Base-by-base conservation (phyloP, 352 stramenopile genomes). In the Plasmopara viticola region DNA sequence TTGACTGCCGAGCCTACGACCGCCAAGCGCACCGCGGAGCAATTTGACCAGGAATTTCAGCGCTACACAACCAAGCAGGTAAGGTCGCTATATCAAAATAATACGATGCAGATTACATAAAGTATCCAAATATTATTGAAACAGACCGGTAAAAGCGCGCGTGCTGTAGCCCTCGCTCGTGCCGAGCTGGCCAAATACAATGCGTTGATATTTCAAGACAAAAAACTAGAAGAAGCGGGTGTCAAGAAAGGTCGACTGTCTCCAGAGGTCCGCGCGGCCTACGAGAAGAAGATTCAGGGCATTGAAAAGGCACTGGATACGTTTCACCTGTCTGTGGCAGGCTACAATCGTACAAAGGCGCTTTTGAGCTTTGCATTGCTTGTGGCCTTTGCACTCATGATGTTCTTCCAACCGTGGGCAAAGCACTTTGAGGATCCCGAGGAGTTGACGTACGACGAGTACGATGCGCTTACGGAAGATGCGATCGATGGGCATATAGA, bases 21-120 rank as follows among this genome's bases (percentile, higher is more conserved):
- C 20, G 60, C 55, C 48, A 73, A 77, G 59, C 55, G 54, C 37
- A 68, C 77, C 0, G 72, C 74, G 17, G 78, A 92, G 35, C 79
- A 92, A 62, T 94, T 90, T 56, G 84, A 94, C 60, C 68, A 80
- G 14, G 84, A 94, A 64, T 94, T 94, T 60, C 78, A 87, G 60
- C 76, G 78, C 45, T 94, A 94, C 62, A 90, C 82, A 47, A 90
- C 72, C 60, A 89, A 89, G 53, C 78, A 91, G 48, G 81, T 90
- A 38, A 20, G 45, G 4, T 41, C 15, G 20, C n/a, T 30, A 5
- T 13, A 38, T 34, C 6, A 13, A 41, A 47, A 47, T 40, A 46
- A 30, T 51, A 35, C 28, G 15, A 8, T 38, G 15, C 13, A 17
- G 30, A 48, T 28, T 25, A 7, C n/a, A 20, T 38, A 15, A 3